Conservation (phyloP, 345 rosid species). For the Gynandropsis gynandra region DNA sequence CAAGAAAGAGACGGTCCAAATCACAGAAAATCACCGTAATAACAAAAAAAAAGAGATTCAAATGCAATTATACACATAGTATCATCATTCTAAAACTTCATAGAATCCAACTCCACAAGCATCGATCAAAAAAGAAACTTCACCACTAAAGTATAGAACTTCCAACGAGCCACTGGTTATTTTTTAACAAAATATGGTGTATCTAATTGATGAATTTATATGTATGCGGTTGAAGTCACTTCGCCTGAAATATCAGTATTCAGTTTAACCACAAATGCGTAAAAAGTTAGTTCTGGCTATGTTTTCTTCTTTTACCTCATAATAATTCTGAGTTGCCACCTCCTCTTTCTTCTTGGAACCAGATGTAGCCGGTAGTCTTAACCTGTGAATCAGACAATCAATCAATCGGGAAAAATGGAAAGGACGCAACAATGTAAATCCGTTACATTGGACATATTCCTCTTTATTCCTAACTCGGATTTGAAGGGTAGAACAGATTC, state of each 20-base stretch:
- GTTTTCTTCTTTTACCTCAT: slow-evolving; percentile 44
- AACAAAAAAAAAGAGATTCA: not conserved
- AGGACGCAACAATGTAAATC: slow-evolving; percentile 2
- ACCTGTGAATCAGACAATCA: slow-evolving; percentile 34
- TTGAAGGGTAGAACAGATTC: slow-evolving; percentile 8
- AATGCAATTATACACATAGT: not conserved
- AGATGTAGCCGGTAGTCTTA: slow-evolving; percentile 47
- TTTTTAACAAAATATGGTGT: not conserved
- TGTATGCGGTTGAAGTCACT: not conserved
- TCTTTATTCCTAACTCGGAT: slow-evolving; percentile 8
- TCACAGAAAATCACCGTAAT: too few relatives aligned
- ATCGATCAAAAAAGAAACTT: slow-evolving; percentile 15
- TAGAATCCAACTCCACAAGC: not conserved
- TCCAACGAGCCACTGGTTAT: slow-evolving; percentile 6
- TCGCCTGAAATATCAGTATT: not conserved
- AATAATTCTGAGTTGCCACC: slow-evolving; percentile 30
- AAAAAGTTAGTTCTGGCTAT: slow-evolving; percentile 1
- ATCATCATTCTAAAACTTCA: slow-evolving; percentile 6
- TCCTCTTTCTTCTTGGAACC: slow-evolving; percentile 57
- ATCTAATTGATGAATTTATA: slow-evolving; percentile 5
- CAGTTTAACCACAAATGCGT: not conserved
- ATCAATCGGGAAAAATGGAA: not conserved
- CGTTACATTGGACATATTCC: not conserved
- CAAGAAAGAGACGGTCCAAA: too few relatives aligned
- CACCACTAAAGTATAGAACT: slow-evolving; percentile 4